A percentile compares a stretch with the other conserved stretches of the same genome.
phyloP scores from a whole-genome alignment of 306 rosid species.

The Senna tora region DNA sequence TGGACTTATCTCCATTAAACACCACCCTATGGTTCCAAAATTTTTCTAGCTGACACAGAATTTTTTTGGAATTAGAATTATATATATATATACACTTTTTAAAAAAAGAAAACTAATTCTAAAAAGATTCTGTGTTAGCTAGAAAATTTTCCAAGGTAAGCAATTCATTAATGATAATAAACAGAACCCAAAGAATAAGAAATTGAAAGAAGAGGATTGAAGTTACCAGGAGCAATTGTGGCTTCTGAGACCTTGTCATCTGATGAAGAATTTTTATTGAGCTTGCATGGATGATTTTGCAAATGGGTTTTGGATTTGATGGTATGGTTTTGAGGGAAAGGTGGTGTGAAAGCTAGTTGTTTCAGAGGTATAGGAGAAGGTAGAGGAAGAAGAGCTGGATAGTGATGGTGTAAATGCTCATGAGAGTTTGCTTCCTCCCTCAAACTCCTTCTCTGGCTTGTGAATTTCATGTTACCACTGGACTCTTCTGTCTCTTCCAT shows the following conservation, averaged over 20 bases:
- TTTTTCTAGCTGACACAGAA: no score
- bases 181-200: slow-evolving; percentile 17
- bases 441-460: slow-evolving; percentile 52
- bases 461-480: slow-evolving; percentile 67
- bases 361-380: slow-evolving; percentile 81
- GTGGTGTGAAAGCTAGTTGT: slow-evolving; percentile 71
- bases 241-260: slow-evolving; percentile 56
- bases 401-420: slow-evolving; percentile 57
- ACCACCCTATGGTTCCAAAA: background rate
- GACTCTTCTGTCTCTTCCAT: slow-evolving; percentile 81
- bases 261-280: slow-evolving; percentile 59
- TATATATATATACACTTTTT: no score
- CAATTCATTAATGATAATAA: background rate
- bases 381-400: slow-evolving; percentile 84
- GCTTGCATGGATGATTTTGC: slow-evolving; percentile 74
- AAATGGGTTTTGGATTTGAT: slow-evolving; percentile 67
- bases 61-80: no score
- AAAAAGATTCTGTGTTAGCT: background rate
- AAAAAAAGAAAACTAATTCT: background rate
- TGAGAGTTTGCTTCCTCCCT: slow-evolving; percentile 53
- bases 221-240: slow-evolving; percentile 56
- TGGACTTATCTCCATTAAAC: background rate
- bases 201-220: slow-evolving; percentile 29
- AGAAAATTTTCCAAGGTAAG: background rate
- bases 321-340: slow-evolving; percentile 61